Conservation (phyloP, 306 rosid species). For the Vigna unguiculata region DNA sequence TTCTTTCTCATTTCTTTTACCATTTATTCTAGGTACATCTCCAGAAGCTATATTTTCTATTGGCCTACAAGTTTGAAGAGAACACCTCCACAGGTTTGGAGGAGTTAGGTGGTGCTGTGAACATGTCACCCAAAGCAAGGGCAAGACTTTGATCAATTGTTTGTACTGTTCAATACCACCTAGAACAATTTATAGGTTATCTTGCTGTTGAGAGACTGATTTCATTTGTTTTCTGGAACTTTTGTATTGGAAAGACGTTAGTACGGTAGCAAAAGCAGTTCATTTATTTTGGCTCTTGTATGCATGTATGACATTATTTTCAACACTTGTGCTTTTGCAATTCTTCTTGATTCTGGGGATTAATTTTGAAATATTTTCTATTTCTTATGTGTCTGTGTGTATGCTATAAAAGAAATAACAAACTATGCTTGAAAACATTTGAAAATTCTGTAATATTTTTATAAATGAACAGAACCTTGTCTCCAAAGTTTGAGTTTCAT, state of each 20-base stretch:
- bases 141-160: constrained; percentile 28
- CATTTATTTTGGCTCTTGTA: constrained; percentile 22
- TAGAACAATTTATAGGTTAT: constrained; percentile 18
- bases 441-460: background rate
- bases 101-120: constrained; percentile 18
- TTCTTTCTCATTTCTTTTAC: constrained; percentile 37
- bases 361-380: constrained; percentile 5
- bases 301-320: constrained; percentile 22
- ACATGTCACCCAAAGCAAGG: constrained; percentile 24
- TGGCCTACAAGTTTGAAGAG: constrained; percentile 53
- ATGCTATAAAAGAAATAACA: background rate
- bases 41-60: constrained; percentile 54
- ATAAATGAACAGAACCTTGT: background rate
- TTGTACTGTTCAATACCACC: constrained; percentile 9
- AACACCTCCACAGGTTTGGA: constrained; percentile 27
- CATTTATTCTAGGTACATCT: constrained; percentile 48
- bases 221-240: constrained; percentile 34
- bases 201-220: constrained; percentile 26
- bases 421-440: background rate
- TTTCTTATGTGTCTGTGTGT: background rate
- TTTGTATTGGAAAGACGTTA: constrained; percentile 24
- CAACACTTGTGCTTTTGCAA: constrained; percentile 5
- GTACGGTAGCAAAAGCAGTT: constrained; percentile 12
- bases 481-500: background rate
- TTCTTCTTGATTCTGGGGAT: constrained; percentile 28